Base-by-base conservation (phyloP, 2,329 filamentous ascomycete genomes). In the Aschersonia sp. region DNA sequence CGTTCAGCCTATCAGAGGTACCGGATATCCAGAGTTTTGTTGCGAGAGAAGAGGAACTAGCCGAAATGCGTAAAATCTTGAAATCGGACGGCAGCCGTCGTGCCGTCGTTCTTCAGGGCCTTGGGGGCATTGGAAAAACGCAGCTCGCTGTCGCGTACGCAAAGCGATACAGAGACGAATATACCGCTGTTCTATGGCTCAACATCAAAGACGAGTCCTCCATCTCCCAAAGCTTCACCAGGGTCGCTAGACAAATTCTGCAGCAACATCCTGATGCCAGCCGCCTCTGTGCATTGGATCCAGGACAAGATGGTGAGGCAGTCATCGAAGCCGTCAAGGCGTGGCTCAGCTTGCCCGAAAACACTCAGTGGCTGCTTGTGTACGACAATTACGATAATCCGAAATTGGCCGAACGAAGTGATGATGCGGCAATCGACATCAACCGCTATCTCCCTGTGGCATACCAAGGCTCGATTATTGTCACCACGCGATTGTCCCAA, bases 111-210 rank as follows among this genome's bases (percentile, higher is more conserved):
- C 51, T 71, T 5, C 58, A 68, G 44, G 67, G 68, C 12, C 55
- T 3, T 28, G 66, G 68, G 12, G 68, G 68, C 3, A 69, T 71
- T 31, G 67, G 65, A 30, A 72, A 72, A 57, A 71, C 68, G n/a
- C 63, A 71, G 52, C 57, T 70, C 28, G 57, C 60, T 5, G 53
- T 68, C 5, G 56, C 59, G 20, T 42, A 42, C n/a, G 20, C 20
- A 42, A 28, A 12, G 9, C 40, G 40, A 42, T 42, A 42, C n/a
- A 7, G 40, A 42, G 9, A 42, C 20, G 40, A 42, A 42, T 20
- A 42, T 20, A 10, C 40, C n/a, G 63, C 66, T 0, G 53, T 66
- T 4, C 62, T 73, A 50, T 73, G 67, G 70, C 45, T 73, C 4
- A 65, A 72, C 51, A 60, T 58, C 9, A 65, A 55, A 40, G 60